A percentile compares a stretch with the other conserved stretches of the same genome.
phyloP scores from a whole-genome alignment of 805 yeast genomes.

The Candida manassasensis region DNA sequence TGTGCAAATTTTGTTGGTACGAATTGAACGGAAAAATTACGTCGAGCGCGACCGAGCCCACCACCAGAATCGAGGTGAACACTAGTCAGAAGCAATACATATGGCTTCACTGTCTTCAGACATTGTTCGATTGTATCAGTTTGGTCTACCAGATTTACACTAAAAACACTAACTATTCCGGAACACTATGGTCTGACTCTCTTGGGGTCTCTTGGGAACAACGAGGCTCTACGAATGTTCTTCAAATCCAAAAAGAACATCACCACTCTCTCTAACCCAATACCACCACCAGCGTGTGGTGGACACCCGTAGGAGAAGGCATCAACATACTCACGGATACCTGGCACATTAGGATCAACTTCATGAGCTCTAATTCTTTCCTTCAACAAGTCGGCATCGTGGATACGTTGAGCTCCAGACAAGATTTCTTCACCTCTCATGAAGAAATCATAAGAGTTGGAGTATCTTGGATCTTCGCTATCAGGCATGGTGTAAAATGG shows the following conservation, averaged over 20 bases:
- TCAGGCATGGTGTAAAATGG: slow-evolving; percentile 99
- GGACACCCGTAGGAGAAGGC: slow-evolving; percentile 94
- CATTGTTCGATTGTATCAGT: too few species aligned
- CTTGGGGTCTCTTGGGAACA: slow-evolving; percentile 98
- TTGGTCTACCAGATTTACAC: too few species aligned
- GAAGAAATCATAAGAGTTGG: slow-evolving; percentile 98
- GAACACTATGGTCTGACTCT: slow-evolving; percentile 86
- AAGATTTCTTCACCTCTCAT: slow-evolving; percentile 99
- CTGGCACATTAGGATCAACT: slow-evolving; percentile 74
- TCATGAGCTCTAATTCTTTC: slow-evolving; percentile 82
- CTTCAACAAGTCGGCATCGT: slow-evolving; percentile 78
- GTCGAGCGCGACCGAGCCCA: too few species aligned
- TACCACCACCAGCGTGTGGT: slow-evolving; percentile 99
- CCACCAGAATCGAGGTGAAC: too few species aligned
- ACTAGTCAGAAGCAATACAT: too few species aligned
- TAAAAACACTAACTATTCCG: too few species aligned
- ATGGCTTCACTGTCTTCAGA: too few species aligned
- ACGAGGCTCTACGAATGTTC: slow-evolving; percentile 96
- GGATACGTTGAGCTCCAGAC: slow-evolving; percentile 99
- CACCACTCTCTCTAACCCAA: slow-evolving; percentile 96
- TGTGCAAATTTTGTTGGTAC: too few species aligned
- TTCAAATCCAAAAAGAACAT: slow-evolving; percentile 97
- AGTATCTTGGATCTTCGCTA: slow-evolving; percentile 83
- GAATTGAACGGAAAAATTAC: too few species aligned
- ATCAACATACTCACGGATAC: slow-evolving; percentile 85